These are phyloP conservation scores for Suhomyces yuchorum DNA, from an alignment of 1,139 yeast genomes.

Conservation along the genomic window DNA sequence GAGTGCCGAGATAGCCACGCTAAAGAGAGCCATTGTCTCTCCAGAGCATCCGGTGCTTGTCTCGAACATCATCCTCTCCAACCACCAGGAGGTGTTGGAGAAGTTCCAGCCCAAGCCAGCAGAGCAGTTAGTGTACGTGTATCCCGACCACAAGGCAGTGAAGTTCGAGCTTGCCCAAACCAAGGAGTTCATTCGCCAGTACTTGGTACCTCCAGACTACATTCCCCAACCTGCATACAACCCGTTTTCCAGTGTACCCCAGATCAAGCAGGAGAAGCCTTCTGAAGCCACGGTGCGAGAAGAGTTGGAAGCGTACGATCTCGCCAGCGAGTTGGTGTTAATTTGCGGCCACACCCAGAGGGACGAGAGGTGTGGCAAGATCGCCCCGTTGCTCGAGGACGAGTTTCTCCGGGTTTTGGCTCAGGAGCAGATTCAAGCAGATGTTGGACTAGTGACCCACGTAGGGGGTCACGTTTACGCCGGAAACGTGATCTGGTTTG, in stretches of 20 bases:
- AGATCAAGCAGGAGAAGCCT: neutral
- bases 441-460: slow-evolving; percentile 65
- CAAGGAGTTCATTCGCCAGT: slow-evolving; percentile 44
- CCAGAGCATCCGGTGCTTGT: slow-evolving; percentile 54
- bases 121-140: slow-evolving; percentile 43
- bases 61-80: slow-evolving; percentile 37
- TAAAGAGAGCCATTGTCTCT: slow-evolving; percentile 34
- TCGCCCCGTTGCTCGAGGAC: slow-evolving; percentile 56
- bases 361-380: slow-evolving; percentile 65
- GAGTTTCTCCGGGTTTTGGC: slow-evolving; percentile 53
- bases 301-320: slow-evolving; percentile 18
- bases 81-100: slow-evolving; percentile 8
- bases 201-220: slow-evolving; percentile 35
- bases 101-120: neutral
- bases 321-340: slow-evolving; percentile 38
- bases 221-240: slow-evolving; percentile 27
- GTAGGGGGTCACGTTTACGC: slow-evolving; percentile 82
- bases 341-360: slow-evolving; percentile 69
- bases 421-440: slow-evolving; percentile 27
- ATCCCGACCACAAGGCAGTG: slow-evolving; percentile 55
- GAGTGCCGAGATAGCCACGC: slow-evolving; percentile 32
- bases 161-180: slow-evolving; percentile 35
- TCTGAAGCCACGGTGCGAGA: neutral
- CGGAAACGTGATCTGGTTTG: slow-evolving; percentile 66
- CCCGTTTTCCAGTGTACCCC: slow-evolving; percentile 28